Conservation (phyloP, 352 stramenopile genomes). For the Peronospora belbahrii region DNA sequence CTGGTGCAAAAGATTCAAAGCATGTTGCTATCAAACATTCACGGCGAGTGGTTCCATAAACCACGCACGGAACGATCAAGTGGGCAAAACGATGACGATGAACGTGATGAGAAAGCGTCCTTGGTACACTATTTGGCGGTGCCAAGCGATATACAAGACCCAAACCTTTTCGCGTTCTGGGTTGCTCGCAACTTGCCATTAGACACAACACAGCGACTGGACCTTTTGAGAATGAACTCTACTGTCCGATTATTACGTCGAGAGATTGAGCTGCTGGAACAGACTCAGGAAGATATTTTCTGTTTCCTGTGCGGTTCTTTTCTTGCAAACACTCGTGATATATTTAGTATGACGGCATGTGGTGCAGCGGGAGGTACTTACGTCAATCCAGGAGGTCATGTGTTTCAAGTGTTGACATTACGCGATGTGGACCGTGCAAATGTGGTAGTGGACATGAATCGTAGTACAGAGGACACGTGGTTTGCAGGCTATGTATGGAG, state of each 20-base stretch:
- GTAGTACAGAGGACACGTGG: conserved; percentile 64
- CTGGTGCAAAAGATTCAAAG: conserved; percentile 62
- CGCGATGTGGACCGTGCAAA: conserved; percentile 35
- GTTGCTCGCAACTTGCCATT: conserved; percentile 64
- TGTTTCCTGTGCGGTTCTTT: conserved; percentile 56
- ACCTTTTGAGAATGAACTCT: conserved; percentile 50
- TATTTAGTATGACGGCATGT: conserved; percentile 69
- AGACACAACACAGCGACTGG: conserved; percentile 45
- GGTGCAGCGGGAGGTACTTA: conserved; percentile 56
- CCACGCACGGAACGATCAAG: conserved; percentile 8
- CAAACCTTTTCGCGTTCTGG: conserved; percentile 74
- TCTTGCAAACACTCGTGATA: conserved; percentile 59
- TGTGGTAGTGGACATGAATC: conserved; percentile 37
- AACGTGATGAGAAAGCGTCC: conserved; percentile 12
- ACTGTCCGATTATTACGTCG: conserved; percentile 48
- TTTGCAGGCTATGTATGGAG: conserved; percentile 78
- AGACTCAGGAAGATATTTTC: conserved; percentile 55
- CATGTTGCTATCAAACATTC: conserved; percentile 58
- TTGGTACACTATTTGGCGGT: conserved; percentile 28
- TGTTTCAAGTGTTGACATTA: conserved; percentile 79
- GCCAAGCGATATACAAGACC: conserved; percentile 42
- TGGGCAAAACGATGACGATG: conserved; percentile 1
- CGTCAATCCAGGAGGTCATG: conserved; percentile 68
- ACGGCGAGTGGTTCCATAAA: conserved; percentile 66
- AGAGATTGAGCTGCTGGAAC: conserved; percentile 50